Evolutionary conservation across 2,329 filamentous ascomycete genomes (phyloP).

Genomic region (Cytospora piceae): DNA sequence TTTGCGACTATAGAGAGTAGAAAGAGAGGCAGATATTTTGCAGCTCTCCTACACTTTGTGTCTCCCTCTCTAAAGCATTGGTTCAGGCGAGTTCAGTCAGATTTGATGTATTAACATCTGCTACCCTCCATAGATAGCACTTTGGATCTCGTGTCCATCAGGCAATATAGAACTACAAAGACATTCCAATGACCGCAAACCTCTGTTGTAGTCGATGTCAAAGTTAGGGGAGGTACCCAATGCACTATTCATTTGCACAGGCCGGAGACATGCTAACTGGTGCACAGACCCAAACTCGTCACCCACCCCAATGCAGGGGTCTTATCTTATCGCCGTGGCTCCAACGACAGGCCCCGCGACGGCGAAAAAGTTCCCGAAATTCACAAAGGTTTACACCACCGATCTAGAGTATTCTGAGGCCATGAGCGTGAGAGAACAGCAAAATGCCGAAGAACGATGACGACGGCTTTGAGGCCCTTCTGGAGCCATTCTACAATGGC

Average conservation of each 20-base stretch:
- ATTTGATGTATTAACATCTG: too few relatives aligned
- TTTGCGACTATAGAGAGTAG: too few relatives aligned
- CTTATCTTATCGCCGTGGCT: slow-evolving; percentile 29
- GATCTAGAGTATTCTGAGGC: background rate
- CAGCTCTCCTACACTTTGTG: too few relatives aligned
- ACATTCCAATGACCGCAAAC: too few relatives aligned
- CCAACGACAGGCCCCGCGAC: slow-evolving; percentile 18
- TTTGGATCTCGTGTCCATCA: too few relatives aligned
- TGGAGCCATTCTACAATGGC: slow-evolving; percentile 70
- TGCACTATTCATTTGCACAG: background rate
- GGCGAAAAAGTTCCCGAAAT: slow-evolving; percentile 19
- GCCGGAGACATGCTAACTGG: background rate
- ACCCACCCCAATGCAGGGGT: background rate
- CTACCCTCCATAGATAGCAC: too few relatives aligned
- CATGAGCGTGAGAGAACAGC: slow-evolving; percentile 26
- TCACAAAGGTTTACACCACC: background rate
- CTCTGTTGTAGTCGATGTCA: too few relatives aligned
- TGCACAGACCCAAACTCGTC: slow-evolving; percentile 1
- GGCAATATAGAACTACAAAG: too few relatives aligned
- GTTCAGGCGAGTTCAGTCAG: too few relatives aligned
- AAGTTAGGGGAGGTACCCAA: too few relatives aligned
- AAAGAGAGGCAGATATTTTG: too few relatives aligned
- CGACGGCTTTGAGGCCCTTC: slow-evolving; percentile 67
- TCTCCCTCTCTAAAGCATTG: too few relatives aligned
- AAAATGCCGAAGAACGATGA: slow-evolving; percentile 57